phyloP scores from a whole-genome alignment of 2,329 filamentous ascomycete genomes.

The Metarhizium album region DNA sequence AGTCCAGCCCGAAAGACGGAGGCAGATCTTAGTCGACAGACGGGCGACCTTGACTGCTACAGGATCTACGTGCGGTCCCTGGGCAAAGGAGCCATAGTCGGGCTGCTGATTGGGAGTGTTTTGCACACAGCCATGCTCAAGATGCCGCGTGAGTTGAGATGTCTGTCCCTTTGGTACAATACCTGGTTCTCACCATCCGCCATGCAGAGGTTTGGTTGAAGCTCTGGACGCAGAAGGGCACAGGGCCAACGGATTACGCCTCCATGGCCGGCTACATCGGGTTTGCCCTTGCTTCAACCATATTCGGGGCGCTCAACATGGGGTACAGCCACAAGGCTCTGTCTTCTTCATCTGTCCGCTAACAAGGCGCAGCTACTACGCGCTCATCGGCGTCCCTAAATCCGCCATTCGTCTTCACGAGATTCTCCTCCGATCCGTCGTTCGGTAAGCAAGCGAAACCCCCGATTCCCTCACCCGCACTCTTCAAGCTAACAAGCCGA shows the following conservation, averaged over 20 bases:
- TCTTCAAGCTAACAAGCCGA: no score
- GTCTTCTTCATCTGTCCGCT: accelerated
- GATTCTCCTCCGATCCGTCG: constrained; percentile 13
- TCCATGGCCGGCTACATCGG: constrained; percentile 16
- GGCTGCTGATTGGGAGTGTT: constrained; percentile 9
- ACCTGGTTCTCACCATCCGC: not conserved
- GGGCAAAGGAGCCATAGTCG: constrained; percentile 12
- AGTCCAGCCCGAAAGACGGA: constrained; percentile 7
- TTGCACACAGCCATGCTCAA: constrained; percentile 10
- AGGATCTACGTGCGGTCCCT: constrained; percentile 18
- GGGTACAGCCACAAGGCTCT: not conserved
- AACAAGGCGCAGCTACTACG: constrained; percentile 12
- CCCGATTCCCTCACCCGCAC: not conserved
- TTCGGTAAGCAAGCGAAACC: constrained; percentile 1
- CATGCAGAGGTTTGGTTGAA: constrained; percentile 16
- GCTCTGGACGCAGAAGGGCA: constrained; percentile 16
- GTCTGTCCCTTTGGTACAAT: not conserved
- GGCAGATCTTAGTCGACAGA: constrained; percentile 16
- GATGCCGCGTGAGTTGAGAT: constrained; percentile 14
- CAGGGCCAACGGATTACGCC: constrained; percentile 9
- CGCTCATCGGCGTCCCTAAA: constrained; percentile 13
- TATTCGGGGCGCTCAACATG: constrained; percentile 7
- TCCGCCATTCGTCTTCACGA: constrained; percentile 15
- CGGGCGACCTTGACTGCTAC: constrained; percentile 18
- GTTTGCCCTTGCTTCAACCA: constrained; percentile 11